Base-by-base conservation (phyloP, 2,329 filamentous ascomycete species). In the Aphanocladium album region DNA sequence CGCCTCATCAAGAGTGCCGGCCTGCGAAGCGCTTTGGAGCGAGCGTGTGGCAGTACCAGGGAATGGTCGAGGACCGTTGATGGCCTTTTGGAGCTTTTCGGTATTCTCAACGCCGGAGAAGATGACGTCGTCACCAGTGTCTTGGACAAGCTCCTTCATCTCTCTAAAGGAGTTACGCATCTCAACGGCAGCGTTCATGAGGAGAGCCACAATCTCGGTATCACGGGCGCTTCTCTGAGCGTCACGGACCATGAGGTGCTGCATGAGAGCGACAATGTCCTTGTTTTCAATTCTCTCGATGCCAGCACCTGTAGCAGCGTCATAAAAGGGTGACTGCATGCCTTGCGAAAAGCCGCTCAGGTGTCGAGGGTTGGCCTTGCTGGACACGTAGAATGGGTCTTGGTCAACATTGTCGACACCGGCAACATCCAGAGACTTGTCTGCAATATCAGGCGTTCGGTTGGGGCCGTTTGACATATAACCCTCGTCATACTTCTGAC, bases 81-180 rank as follows among this genome's bases (percentile, higher is more conserved):
- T 84, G 47, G 90, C 85, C 67, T 89, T 91, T 68, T 96, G 85
- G 0, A 91, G 91, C 71, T 89, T 87, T 64, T 96, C 92, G 12
- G 93, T 93, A 70, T 93, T 91, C 68, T 90, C 89, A n/a, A 90
- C 89, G 64, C 90, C 88, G 43, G 89, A 88, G 74, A 97, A 91
- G 69, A 98, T 89, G 69, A 92, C 84, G 62, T 91, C 90, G 70
- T 97, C 93, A 5, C 74, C 72, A 62, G 96, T 93, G 65, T 96
- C 89, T 54, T 89, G 89, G 63, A 99, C 89, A 70, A 96, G 89
- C 65, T 88, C 89, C 79, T 95, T 97, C 82, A 99, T 90, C 68
- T 96, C 93, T 66, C 96, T 91, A 71, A 98, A 96, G 0, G 91
- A 96, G 67, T 90, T 96, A 65, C 93, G 91, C 93, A 98, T 98